Evolutionary conservation across 257 asterid genomes (phyloP).

Genomic region (Cynanchum wilfordii): DNA sequence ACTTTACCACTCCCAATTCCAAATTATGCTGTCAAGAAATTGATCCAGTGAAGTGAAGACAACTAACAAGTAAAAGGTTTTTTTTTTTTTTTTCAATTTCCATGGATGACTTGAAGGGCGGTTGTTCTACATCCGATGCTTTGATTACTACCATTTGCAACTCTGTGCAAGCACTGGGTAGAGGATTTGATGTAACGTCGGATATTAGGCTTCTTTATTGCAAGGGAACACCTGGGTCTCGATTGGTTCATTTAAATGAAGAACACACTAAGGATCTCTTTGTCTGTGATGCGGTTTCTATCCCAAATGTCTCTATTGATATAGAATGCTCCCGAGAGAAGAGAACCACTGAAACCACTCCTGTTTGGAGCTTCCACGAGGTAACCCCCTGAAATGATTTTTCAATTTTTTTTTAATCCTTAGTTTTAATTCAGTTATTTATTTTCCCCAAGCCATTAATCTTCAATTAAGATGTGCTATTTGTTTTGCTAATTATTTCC

Average conservation of each 20-base stretch:
- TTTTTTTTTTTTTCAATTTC: background rate
- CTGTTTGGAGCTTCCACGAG: constrained; percentile 79
- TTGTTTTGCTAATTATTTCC: background rate
- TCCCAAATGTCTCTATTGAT: constrained; percentile 83
- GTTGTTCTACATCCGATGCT: constrained; percentile 31
- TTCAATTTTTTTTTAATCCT: background rate
- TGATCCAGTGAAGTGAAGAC: background rate
- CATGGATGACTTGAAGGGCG: constrained; percentile 18
- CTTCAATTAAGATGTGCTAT: background rate
- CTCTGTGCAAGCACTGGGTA: constrained; percentile 95
- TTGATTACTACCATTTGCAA: constrained; percentile 68
- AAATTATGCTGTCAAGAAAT: constrained; percentile 17
- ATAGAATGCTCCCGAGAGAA: constrained; percentile 49
- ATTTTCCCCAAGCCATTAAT: background rate
- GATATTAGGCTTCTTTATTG: constrained; percentile 93
- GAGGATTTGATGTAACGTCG: constrained; percentile 97
- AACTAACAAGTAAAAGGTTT: background rate
- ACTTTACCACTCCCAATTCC: background rate
- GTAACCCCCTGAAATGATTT: constrained; percentile 26
- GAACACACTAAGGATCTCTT: constrained; percentile 44
- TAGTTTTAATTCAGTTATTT: background rate
- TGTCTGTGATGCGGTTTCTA: constrained; percentile 45
- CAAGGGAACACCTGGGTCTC: constrained; percentile 86
- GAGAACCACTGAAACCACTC: constrained; percentile 48
- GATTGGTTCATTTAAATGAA: constrained; percentile 67